Base-by-base conservation (phyloP, 768 basidiomycete species). In the Pholiota molesta region DNA sequence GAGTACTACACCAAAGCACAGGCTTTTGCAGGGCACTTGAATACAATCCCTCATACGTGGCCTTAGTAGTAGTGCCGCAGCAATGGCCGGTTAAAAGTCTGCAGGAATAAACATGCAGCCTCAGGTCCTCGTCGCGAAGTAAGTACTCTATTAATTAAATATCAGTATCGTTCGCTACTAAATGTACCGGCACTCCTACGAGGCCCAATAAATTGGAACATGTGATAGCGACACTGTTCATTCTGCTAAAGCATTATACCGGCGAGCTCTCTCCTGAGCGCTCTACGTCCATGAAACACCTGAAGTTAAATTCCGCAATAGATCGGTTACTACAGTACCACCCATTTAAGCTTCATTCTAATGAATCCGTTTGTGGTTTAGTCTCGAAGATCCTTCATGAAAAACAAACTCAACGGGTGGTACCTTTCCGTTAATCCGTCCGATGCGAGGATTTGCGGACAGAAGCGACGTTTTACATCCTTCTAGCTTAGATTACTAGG, bases 301-400 rank as follows among this genome's bases (percentile, higher is more conserved):
- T 31, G 3, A 31, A 31, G 31, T 31, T 6, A 31, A 31, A 31
- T 31, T 31, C 31, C 31, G 6, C 31, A 31, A 31, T 31, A 37
- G 35, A 11, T 37, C 35, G 14, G 35, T 37, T 37, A 37, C 35
- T 37, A 37, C 35, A 37, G 14, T 16, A 14, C 14, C 2, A 37
- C 14, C 14, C 35, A 16, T 44, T 21, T 44, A 16, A 4, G 42
- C 9, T 16, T 16, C 1, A 44, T 44, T 17, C n/a, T 21, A 17
- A 13, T 49, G 47, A 49, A 5, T 49, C 23, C 23, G 3, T 26
- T 49, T 49, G 47, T 26, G 13, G 19, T 21, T 23, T 21, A n/a
- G 55, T 39, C n/a, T 33, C 55, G 55, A 40, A 44, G 26, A 42
- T 31, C 39, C 23, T 56, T 56, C 55, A 44, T 26, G 23, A 42